A percentile compares a stretch with the other conserved stretches of the same genome.
These are phyloP conservation scores for Carnegiea gigantea DNA, from an alignment of 179 eudicot species.

Conservation along the genomic window DNA sequence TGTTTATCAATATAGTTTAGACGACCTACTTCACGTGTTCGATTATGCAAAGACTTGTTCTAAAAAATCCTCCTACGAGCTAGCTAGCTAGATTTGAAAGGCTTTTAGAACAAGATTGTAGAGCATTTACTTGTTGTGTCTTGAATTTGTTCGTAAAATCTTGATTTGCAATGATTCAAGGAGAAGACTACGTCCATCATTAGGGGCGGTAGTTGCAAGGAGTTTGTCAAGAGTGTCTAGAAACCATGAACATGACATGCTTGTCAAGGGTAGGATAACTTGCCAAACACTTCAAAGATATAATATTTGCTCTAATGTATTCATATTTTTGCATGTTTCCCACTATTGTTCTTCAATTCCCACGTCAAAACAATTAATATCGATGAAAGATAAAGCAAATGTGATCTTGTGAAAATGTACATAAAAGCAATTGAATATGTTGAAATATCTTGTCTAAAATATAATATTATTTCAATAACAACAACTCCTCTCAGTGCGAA, in stretches of 20 bases:
- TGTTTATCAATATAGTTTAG: neutral
- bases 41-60: constrained; percentile 17
- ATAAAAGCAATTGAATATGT: no score
- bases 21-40: constrained; percentile 22
- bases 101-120: constrained; percentile 22
- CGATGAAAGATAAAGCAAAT: neutral
- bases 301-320: constrained; percentile 17
- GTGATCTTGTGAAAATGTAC: no score
- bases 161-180: constrained; percentile 12
- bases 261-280: constrained; percentile 27
- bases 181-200: constrained; percentile 24
- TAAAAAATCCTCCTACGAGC: neutral
- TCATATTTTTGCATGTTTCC: constrained; percentile 1
- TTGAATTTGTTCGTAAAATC: neutral
- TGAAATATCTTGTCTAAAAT: no score
- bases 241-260: constrained; percentile 16
- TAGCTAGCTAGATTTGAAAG: neutral
- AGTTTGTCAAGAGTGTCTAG: constrained; percentile 23
- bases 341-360: neutral
- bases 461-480: no score
- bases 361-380: neutral
- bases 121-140: neutral
- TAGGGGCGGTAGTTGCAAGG: constrained; percentile 27
- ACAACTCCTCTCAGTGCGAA: no score
- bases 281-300: constrained; percentile 23